phyloP scores from a whole-genome alignment of 148 eudicot genomes.

The Oxyria digyna region DNA sequence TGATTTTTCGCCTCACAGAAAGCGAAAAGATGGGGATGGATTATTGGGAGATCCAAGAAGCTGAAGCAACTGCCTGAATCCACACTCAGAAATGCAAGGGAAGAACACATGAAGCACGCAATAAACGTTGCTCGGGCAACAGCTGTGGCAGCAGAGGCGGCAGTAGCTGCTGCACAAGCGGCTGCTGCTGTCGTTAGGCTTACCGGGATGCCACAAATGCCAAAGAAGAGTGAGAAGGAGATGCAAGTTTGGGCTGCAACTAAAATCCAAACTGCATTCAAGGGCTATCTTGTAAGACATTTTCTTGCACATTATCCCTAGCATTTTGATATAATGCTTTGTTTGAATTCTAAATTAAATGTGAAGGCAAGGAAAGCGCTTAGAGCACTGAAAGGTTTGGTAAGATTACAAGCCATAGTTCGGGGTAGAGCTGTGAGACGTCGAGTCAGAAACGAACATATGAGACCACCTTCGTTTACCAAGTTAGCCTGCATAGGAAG shows the following conservation, averaged over 20 bases:
- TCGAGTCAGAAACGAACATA: not conserved
- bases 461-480: not conserved
- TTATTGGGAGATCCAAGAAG: constrained; percentile 30
- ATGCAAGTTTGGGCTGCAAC: constrained; percentile 36
- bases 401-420: constrained; percentile 52
- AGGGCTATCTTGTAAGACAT: constrained; percentile 62
- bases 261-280: constrained; percentile 66
- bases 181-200: constrained; percentile 85
- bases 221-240: constrained; percentile 12
- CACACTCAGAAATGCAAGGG: constrained; percentile 38
- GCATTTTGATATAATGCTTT: not conserved
- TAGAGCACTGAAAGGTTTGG: constrained; percentile 50
- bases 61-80: constrained; percentile 31
- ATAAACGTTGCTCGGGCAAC: constrained; percentile 75
- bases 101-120: constrained; percentile 66
- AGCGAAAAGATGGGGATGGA: constrained; percentile 50
- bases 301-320: not conserved
- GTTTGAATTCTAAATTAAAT: not conserved
- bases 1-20: constrained; percentile 13
- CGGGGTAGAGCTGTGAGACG: constrained; percentile 49
- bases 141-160: constrained; percentile 89
- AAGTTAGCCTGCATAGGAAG: constrained; percentile 10
- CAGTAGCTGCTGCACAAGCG: constrained; percentile 82
- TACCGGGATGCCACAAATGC: constrained; percentile 25
- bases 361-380: constrained; percentile 54